A percentile compares a stretch with the other conserved stretches of the same genome.
Conservation (phyloP, 441 rosid species). For the Jatropha podagrica region DNA sequence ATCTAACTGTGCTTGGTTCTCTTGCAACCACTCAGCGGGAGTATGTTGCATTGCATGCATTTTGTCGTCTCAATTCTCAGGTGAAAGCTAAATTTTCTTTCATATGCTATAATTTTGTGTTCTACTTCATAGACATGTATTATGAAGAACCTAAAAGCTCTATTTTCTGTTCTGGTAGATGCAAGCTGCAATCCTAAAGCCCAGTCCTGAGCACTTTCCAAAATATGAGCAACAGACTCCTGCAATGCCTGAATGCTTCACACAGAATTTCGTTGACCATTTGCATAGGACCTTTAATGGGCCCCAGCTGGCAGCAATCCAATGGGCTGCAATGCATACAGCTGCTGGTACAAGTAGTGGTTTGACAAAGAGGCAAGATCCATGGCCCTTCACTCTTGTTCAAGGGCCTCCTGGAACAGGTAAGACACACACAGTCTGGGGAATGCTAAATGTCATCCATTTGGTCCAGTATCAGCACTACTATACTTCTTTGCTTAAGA, state of each 20-base stretch:
- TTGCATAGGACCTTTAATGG: slow-evolving; percentile 80
- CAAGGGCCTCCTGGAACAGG: slow-evolving; percentile 99
- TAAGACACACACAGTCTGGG: slow-evolving; percentile 99
- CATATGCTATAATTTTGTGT: not conserved
- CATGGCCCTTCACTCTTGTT: slow-evolving; percentile 99
- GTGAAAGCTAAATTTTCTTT: slow-evolving; percentile 32
- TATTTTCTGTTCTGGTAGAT: slow-evolving; percentile 46
- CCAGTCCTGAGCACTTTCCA: slow-evolving; percentile 94
- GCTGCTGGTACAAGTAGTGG: slow-evolving; percentile 99
- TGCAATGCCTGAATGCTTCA: slow-evolving; percentile 93
- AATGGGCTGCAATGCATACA: slow-evolving; percentile 99
- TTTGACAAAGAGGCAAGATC: slow-evolving; percentile 79
- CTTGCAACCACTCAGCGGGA: slow-evolving; percentile 99
- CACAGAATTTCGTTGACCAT: slow-evolving; percentile 77
- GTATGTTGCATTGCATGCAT: slow-evolving; percentile 97
- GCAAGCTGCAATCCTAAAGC: slow-evolving; percentile 96
- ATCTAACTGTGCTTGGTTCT: slow-evolving; percentile 91
- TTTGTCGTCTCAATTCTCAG: slow-evolving; percentile 93
- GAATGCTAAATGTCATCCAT: slow-evolving; percentile 99
- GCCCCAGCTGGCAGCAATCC: slow-evolving; percentile 94
- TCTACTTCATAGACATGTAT: slow-evolving; percentile 18
- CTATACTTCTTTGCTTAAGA: slow-evolving; percentile 92
- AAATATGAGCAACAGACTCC: slow-evolving; percentile 91
- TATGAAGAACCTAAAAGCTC: slow-evolving; percentile 19
- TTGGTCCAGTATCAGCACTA: slow-evolving; percentile 99